These are phyloP conservation scores for Rubia occidens DNA, from an alignment of 305 asterid genomes.

Conservation along the genomic window DNA sequence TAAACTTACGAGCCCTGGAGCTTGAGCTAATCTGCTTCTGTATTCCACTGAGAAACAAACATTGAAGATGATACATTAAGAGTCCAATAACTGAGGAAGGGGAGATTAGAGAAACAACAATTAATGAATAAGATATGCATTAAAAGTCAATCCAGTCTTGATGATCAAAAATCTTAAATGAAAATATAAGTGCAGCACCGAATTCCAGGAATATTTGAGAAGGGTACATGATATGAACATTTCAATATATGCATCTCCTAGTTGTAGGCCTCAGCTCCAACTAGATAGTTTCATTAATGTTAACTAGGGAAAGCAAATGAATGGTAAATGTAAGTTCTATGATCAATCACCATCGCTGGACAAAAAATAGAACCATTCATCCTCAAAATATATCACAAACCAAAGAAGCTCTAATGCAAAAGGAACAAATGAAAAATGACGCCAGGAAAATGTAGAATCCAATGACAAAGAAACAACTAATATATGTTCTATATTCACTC, in stretches of 20 bases:
- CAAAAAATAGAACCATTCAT: not conserved
- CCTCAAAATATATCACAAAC: not conserved
- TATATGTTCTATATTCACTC: not conserved
- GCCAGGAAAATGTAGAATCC: not conserved
- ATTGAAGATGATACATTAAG: not conserved
- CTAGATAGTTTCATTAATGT: not conserved
- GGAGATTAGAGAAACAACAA: no score
- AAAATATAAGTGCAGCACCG: not conserved
- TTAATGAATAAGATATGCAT: not conserved
- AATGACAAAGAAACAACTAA: not conserved
- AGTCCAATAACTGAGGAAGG: constrained; percentile 7
- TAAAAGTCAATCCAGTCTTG: constrained; percentile 1
- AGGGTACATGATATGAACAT: not conserved
- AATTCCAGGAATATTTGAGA: not conserved
- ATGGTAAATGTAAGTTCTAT: not conserved
- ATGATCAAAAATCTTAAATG: not conserved
- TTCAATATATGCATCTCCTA: not conserved
- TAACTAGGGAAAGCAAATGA: not conserved
- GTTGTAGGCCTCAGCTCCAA: not conserved
- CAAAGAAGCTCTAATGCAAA: not conserved
- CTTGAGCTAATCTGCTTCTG: constrained; percentile 72
- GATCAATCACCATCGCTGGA: not conserved
- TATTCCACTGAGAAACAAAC: constrained; percentile 52
- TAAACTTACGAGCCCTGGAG: constrained; percentile 53
- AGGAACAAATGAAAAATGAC: not conserved